Evolutionary conservation across 768 basidiomycete genomes (phyloP).

Genomic region (Dioszegia hungarica): DNA sequence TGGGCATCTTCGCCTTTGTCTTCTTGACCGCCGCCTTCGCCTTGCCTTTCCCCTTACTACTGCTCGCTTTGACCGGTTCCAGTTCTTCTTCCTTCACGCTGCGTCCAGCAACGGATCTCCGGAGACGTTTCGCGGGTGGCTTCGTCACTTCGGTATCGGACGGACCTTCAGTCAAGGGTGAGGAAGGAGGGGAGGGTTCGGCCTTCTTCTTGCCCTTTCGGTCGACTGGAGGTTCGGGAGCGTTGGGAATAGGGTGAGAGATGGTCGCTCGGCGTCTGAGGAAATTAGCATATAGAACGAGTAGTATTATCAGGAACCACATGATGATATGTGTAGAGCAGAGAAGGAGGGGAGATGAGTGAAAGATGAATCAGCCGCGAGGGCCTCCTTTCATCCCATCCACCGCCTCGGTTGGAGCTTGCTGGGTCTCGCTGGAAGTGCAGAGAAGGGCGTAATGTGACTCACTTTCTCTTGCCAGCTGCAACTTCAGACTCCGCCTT

Average conservation of each 20-base stretch:
- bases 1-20: constrained; percentile 48
- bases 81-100: background rate
- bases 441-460: background rate
- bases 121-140: constrained; percentile 50
- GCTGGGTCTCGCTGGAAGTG: background rate
- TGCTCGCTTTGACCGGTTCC: background rate
- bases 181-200: constrained; percentile 51
- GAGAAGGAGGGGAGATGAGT: background rate
- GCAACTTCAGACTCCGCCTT: constrained; percentile 15
- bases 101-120: constrained; percentile 7
- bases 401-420: background rate
- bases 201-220: constrained; percentile 89
- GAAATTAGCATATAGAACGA: background rate
- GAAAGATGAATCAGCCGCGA: too few relatives aligned
- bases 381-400: background rate
- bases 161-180: constrained; percentile 49
- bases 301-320: background rate
- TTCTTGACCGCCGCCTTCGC: constrained; percentile 52
- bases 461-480: constrained; percentile 10
- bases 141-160: constrained; percentile 52
- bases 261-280: background rate
- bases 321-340: background rate
- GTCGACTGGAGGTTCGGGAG: constrained; percentile 12
- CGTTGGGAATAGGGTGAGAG: background rate
- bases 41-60: constrained; percentile 24